A percentile compares a stretch with the other conserved stretches of the same genome.
phyloP scores from a whole-genome alignment of 768 basidiomycete species.

The Boletus insuetus region DNA sequence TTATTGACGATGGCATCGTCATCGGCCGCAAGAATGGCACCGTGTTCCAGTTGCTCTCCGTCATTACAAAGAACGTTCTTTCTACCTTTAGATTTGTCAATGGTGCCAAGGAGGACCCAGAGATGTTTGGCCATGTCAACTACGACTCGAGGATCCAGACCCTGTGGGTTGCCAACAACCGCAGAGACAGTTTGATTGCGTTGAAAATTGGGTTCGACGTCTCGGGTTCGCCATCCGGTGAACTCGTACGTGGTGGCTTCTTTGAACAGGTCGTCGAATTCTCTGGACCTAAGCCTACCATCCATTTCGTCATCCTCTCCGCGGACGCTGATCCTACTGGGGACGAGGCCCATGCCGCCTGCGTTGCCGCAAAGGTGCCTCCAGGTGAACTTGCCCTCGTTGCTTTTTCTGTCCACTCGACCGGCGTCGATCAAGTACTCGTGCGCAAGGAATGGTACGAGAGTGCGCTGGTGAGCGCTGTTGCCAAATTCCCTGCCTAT shows the following conservation, averaged over 20 bases:
- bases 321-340: constrained; percentile 81
- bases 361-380: constrained; percentile 74
- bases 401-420: constrained; percentile 85
- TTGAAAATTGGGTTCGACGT: constrained; percentile 69
- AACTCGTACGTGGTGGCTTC: constrained; percentile 61
- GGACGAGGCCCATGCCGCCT: constrained; percentile 80
- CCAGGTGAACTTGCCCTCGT: constrained; percentile 78
- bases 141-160: constrained; percentile 86
- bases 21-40: constrained; percentile 84
- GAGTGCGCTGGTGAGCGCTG: constrained; percentile 51
- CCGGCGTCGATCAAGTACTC: constrained; percentile 86
- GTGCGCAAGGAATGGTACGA: constrained; percentile 87
- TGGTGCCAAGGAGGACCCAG: constrained; percentile 63
- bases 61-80: constrained; percentile 66
- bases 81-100: constrained; percentile 81
- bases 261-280: constrained; percentile 86
- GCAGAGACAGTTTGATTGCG: constrained; percentile 80
- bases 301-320: constrained; percentile 86
- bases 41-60: constrained; percentile 77
- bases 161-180: constrained; percentile 84
- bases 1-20: constrained; percentile 83
- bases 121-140: constrained; percentile 86
- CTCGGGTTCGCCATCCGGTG: constrained; percentile 53
- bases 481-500: constrained; percentile 62
- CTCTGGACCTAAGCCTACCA: constrained; percentile 77